Conservation (phyloP, 1,139 yeast genomes). For the Meyerozyma athensensis region DNA sequence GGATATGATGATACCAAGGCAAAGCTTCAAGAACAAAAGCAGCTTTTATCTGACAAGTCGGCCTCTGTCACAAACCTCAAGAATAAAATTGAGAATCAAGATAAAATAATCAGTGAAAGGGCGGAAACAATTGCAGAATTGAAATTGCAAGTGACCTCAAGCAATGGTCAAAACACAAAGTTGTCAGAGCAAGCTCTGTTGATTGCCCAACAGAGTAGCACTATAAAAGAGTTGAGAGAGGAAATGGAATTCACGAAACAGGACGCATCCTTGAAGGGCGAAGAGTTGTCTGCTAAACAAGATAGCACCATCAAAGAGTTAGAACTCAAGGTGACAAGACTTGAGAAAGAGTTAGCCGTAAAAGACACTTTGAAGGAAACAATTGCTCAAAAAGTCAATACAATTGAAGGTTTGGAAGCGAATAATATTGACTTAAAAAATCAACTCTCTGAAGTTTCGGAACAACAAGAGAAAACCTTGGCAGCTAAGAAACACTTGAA, state of each 20-base stretch:
- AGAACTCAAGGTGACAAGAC: background rate
- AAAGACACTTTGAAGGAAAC: background rate
- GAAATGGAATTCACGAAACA: no score
- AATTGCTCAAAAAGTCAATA: background rate
- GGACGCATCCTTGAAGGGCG: no score
- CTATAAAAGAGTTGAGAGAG: background rate
- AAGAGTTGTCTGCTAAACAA: background rate
- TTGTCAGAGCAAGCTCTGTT: background rate
- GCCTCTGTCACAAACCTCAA: background rate
- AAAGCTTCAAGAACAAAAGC: background rate
- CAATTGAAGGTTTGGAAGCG: background rate
- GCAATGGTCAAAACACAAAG: background rate
- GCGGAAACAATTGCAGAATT: background rate
- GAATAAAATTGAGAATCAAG: background rate
- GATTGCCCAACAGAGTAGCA: background rate
- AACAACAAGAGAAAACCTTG: background rate
- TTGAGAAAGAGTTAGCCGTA: background rate
- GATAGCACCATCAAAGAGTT: background rate
- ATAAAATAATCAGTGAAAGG: background rate
- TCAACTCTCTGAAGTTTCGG: background rate
- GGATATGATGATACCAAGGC: background rate
- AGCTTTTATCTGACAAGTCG: background rate
- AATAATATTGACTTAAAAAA: background rate
- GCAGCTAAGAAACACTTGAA: background rate
- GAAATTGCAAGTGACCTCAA: background rate